A percentile compares a stretch with the other conserved stretches of the same genome.
These are phyloP conservation scores for Malus domestica DNA, from an alignment of 306 rosid genomes.

Conservation along the genomic window DNA sequence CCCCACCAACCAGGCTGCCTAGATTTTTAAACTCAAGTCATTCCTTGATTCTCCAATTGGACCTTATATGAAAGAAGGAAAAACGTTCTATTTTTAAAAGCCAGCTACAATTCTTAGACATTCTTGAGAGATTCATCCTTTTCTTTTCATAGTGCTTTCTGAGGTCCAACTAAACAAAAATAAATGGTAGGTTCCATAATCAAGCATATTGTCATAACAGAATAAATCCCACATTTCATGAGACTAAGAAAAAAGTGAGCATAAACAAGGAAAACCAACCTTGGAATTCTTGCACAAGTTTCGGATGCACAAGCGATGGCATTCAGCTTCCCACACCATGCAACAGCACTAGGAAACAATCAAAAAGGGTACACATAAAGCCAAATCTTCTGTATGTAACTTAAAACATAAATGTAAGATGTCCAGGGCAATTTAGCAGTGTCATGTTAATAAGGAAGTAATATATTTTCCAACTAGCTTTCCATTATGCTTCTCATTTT, in stretches of 20 bases:
- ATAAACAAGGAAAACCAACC: slow-evolving; percentile 40
- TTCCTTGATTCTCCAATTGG: background rate
- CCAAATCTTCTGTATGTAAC: background rate
- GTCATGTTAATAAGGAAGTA: background rate
- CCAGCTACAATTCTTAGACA: background rate
- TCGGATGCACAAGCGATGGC: slow-evolving; percentile 96
- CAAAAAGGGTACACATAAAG: background rate
- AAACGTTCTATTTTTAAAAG: background rate
- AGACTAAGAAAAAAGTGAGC: background rate
- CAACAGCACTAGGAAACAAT: slow-evolving; percentile 56
- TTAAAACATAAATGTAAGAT: background rate
- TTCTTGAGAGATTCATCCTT: background rate
- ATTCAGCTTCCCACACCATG: slow-evolving; percentile 96
- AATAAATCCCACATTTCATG: background rate
- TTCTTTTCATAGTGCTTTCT: background rate
- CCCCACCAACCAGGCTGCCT: background rate
- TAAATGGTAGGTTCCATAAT: background rate
- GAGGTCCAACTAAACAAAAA: background rate
- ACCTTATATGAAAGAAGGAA: background rate
- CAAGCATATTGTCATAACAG: background rate
- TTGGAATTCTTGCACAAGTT: slow-evolving; percentile 91
- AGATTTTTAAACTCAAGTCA: background rate
- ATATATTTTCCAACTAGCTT: background rate
- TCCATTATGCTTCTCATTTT: background rate
- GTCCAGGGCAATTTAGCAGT: background rate